These are phyloP conservation scores for Tolypocladium ovalisporum DNA, from an alignment of 2,329 filamentous ascomycete genomes.

Conservation along the genomic window DNA sequence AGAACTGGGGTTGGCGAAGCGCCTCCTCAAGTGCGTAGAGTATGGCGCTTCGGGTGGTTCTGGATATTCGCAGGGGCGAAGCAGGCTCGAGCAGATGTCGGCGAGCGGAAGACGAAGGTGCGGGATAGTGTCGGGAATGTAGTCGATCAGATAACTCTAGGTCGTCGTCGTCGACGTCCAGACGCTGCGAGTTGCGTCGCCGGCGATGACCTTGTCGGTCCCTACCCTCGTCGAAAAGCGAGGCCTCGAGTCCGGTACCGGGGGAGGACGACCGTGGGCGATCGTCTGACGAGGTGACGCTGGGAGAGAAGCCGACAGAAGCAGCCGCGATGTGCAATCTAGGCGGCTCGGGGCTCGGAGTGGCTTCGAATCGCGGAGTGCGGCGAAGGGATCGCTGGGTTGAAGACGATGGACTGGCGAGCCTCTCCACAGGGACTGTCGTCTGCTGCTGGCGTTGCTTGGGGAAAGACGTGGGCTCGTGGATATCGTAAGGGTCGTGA, in stretches of 20 bases:
- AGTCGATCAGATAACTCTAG: constrained; percentile 24
- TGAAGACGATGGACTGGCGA: constrained; percentile 33
- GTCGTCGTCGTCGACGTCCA: constrained; percentile 34
- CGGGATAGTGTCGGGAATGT: constrained; percentile 11
- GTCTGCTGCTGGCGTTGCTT: constrained; percentile 18
- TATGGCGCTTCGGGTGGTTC: constrained; percentile 78
- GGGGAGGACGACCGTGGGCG: constrained; percentile 8
- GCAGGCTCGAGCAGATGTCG: constrained; percentile 28
- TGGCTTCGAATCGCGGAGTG: constrained; percentile 38
- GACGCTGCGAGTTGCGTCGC: constrained; percentile 34
- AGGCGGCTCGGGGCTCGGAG: constrained; percentile 29
- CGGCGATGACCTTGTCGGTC: constrained; percentile 3
- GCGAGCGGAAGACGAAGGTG: constrained; percentile 19
- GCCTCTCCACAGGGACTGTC: constrained; percentile 25
- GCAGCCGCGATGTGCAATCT: constrained; percentile 35
- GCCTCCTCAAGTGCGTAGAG: constrained; percentile 88
- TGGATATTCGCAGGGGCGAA: constrained; percentile 57
- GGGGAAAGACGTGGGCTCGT: constrained; percentile 33
- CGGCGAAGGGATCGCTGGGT: constrained; percentile 35
- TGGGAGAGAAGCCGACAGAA: constrained; percentile 36
- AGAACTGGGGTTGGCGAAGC: constrained; percentile 67
- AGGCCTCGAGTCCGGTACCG: constrained; percentile 29
- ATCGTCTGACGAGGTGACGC: constrained; percentile 15
- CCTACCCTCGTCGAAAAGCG: constrained; percentile 12
- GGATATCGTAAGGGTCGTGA: constrained; percentile 45